A percentile compares a stretch with the other conserved stretches of the same genome.
These are phyloP conservation scores for Neophaeococcomyces mojaviensis DNA, from an alignment of 2,329 filamentous ascomycete species.

Conservation along the genomic window DNA sequence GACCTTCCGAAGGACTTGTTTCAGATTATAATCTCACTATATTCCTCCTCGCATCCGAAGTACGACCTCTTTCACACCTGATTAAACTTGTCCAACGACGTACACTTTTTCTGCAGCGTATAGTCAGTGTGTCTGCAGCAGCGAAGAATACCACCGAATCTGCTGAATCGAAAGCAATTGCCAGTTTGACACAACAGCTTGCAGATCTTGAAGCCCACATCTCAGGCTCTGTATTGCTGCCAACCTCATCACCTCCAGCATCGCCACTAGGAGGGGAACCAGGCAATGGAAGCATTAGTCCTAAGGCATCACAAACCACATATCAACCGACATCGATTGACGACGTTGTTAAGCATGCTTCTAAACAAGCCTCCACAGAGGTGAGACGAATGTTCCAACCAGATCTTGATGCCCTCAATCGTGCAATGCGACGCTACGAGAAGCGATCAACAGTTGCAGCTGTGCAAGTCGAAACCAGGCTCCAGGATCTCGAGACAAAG, in stretches of 20 bases:
- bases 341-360: slow-evolving; percentile 27
- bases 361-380: slow-evolving; percentile 41
- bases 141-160: slow-evolving; percentile 33
- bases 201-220: slow-evolving; percentile 60
- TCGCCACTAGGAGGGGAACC: slow-evolving; percentile 14
- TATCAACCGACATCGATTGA: slow-evolving; percentile 35
- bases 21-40: slow-evolving; percentile 90
- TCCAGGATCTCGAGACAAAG: slow-evolving; percentile 63
- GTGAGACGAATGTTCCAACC: slow-evolving; percentile 62
- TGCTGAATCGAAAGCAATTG: slow-evolving; percentile 31
- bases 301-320: slow-evolving; percentile 25
- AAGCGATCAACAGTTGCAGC: slow-evolving; percentile 73
- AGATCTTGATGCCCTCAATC: slow-evolving; percentile 79
- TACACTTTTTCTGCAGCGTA: slow-evolving; percentile 71
- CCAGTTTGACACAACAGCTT: slow-evolving; percentile 58
- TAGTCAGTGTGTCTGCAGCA: slow-evolving; percentile 51
- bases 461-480: slow-evolving; percentile 66
- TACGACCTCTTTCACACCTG: slow-evolving; percentile 73
- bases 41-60: slow-evolving; percentile 78
- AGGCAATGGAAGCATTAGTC: slow-evolving; percentile 19
- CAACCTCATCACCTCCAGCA: slow-evolving; percentile 22
- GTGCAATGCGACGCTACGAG: slow-evolving; percentile 83
- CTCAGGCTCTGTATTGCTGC: slow-evolving; percentile 26
- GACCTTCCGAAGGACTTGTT: slow-evolving; percentile 76
- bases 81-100: slow-evolving; percentile 71